Percentiles rank a stretch among this genome's conserved stretches.
Evolutionary conservation across 228 moss, liverwort and hornwort species (phyloP).

Genomic region (Sphagnum magellanicum): DNA sequence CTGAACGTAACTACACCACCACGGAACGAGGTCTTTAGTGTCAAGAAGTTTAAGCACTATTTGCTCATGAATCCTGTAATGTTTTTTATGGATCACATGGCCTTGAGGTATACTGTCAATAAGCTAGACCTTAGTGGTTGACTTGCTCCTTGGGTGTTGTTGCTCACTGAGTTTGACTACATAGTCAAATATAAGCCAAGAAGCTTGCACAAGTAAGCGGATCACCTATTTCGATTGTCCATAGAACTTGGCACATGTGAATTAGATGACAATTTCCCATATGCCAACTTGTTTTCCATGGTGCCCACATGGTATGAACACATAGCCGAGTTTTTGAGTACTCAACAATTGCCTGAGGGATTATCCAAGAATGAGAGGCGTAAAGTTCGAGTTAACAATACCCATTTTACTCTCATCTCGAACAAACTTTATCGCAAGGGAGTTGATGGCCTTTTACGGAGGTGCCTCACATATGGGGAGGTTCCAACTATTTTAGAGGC

Average conservation of each 20-base stretch:
- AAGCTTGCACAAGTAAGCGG: neutral
- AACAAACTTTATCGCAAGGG: neutral
- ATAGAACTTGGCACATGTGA: neutral
- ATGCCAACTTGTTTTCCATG: neutral
- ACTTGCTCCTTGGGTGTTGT: neutral
- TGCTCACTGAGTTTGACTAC: slow-evolving; percentile 6
- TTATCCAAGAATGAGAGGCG: neutral
- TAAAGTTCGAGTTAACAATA: neutral
- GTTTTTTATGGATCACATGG: slow-evolving; percentile 1
- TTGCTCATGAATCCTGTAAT: neutral
- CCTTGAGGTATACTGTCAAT: neutral
- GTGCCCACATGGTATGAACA: neutral
- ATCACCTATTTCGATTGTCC: neutral
- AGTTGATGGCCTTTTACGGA: neutral
- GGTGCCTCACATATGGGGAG: neutral
- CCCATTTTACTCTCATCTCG: neutral
- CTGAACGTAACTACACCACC: slow-evolving; percentile 2
- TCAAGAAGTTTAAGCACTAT: slow-evolving; percentile 4
- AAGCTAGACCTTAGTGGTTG: neutral
- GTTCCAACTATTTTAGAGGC: neutral
- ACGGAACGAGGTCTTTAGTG: slow-evolving; percentile 2
- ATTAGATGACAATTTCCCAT: neutral
- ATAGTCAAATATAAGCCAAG: slow-evolving; percentile 2
- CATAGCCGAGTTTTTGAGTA: neutral
- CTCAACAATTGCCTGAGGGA: neutral